Base-by-base conservation (phyloP, 2,329 filamentous ascomycete species). In the Aurifilum marmelostoma region DNA sequence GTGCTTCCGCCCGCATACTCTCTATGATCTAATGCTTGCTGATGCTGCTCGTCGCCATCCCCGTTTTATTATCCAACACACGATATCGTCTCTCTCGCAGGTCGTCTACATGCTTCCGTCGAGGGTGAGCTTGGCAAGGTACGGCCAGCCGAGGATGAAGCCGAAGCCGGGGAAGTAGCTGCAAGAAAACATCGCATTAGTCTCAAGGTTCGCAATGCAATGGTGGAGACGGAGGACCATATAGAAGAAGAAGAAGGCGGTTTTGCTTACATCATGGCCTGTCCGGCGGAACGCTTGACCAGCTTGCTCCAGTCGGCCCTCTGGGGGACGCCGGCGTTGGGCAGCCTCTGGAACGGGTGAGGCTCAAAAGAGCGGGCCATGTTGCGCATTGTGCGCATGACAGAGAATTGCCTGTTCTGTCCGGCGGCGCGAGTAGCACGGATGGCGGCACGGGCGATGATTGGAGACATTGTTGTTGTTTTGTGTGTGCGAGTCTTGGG, bases 111-210 rank as follows among this genome's bases (percentile, higher is more conserved):
- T 71, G 72, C 71, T 75, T 39, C 76, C 76, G 69, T 77, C 73
- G 11, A 79, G 32, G 39, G 73, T 16, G 14, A 61, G n/a, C 54
- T 69, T 59, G 61, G 72, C 72, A 12, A 75, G 47, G 14, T 72
- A 69, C 1, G 81, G 81, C 81, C 81, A 82, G 65, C 78, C 77
- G n/a, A 83, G 76, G 58, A 81, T 72, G 11, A 75, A 32, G 4
- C 69, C 71, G 54, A 78, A 74, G 39, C 71, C 72, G 2, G 80
- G 79, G 71, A 81, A 71, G 75, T 77, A 82, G 50, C 80, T 82
- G 59, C 70, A 52, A 12, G 32, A 12, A 37, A 43, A 62, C 39
- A n/a, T n/a, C n/a, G n/a, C 24, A 16, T 37, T 29, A 41, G n/a
- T 29, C n/a, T 39, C 52, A 32, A 29, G 50, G 12, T 24, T n/a